Conservation (phyloP, 345 rosid genomes). For the Ceriops zippeliana region DNA sequence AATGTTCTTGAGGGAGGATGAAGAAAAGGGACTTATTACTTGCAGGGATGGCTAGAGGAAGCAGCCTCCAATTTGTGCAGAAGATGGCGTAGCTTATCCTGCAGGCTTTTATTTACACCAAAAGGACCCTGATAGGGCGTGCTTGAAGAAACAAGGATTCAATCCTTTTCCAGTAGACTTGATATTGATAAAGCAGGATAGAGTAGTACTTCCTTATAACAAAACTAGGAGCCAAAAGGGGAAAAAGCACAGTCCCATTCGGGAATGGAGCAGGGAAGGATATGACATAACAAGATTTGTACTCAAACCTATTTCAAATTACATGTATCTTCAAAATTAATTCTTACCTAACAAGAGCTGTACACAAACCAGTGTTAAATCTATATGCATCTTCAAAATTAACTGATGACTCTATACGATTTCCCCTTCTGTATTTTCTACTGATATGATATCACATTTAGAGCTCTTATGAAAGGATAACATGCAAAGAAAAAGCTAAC, state of each 20-base stretch:
- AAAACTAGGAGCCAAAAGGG: conserved; percentile 11
- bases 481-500: not conserved
- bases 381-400: no score
- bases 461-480: not conserved
- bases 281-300: conserved; percentile 21
- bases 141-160: conserved; percentile 20
- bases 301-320: not conserved
- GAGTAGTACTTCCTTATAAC: not conserved
- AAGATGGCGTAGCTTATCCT: conserved; percentile 6
- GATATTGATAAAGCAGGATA: conserved; percentile 15
- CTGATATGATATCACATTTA: conserved; percentile 2
- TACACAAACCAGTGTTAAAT: no score
- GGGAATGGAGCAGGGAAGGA: conserved; percentile 19
- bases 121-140: not conserved
- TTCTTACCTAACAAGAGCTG: no score
- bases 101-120: conserved; percentile 13
- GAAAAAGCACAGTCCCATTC: conserved; percentile 11
- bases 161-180: conserved; percentile 1
- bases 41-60: no score
- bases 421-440: no score
- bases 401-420: no score
- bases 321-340: no score
- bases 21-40: no score
- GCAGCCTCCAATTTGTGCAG: conserved; percentile 1
- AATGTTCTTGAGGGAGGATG: no score